A percentile compares a stretch with the other conserved stretches of the same genome.
These are phyloP conservation scores for Oryza meyeriana DNA, from an alignment of 176 grass and related monocot genomes.

Conservation along the genomic window DNA sequence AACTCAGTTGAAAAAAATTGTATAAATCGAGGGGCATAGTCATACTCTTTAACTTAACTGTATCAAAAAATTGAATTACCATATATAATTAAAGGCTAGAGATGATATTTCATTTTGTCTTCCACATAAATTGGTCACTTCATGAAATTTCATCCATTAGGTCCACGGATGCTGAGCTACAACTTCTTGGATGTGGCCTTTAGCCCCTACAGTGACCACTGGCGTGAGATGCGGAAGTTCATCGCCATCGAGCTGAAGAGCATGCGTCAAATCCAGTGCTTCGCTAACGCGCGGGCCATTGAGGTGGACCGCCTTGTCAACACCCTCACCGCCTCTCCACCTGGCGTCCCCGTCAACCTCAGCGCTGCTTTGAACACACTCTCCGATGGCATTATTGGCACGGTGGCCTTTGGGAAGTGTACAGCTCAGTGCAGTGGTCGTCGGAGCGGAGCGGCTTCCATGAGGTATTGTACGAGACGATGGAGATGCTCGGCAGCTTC, in stretches of 20 bases:
- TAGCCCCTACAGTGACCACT: constrained; percentile 50
- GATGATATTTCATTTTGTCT: no score
- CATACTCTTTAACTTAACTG: no score
- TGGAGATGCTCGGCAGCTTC: constrained; percentile 48
- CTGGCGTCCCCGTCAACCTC: constrained; percentile 22
- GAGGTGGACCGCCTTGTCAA: constrained; percentile 31
- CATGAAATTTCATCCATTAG: not conserved
- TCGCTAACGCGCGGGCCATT: constrained; percentile 33
- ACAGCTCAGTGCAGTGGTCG: constrained; percentile 26
- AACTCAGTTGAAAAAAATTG: no score
- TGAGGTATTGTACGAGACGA: constrained; percentile 28
- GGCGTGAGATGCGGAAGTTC: constrained; percentile 51
- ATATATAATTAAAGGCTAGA: no score
- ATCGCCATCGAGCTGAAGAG: constrained; percentile 42
- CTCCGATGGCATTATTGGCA: constrained; percentile 49
- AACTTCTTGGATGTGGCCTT: constrained; percentile 48
- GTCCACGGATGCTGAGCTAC: constrained; percentile 48
- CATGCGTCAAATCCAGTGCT: constrained; percentile 37
- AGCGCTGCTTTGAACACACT: constrained; percentile 29
- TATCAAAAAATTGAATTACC: no score
- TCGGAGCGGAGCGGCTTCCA: constrained; percentile 42
- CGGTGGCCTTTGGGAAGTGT: constrained; percentile 57
- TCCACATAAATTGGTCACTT: no score
- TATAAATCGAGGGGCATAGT: no score
- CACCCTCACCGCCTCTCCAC: constrained; percentile 9